Evolutionary conservation across 2,329 filamentous ascomycete species (phyloP), one percentile per base, ranked within the genome.

Genomic region (Fusarium praegraminearum): DNA sequence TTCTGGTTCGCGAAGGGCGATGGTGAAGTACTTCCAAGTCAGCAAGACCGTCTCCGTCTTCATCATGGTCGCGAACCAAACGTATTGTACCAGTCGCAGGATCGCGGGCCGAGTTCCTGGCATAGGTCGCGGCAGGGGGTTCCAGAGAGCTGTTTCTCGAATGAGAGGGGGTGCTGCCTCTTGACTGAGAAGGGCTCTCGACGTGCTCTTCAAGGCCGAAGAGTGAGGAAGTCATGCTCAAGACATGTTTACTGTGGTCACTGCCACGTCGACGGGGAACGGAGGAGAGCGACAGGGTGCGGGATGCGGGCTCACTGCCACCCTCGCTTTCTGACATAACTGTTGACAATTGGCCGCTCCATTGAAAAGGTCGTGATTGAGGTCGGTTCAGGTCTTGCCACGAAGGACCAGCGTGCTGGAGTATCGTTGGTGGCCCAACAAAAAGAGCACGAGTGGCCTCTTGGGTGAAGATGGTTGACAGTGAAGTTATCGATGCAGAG

Each of bases 321-420:
- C 78, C 82, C 67, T 90, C 88, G 74, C 86, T 87, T 75, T 89
- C 88, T 35, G 88, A 90, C 77, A 85, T 81, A 65, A 90, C 88
- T 45, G 88, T 89, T 40, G 89, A 90, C 43, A 90, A 81, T 77
- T 89, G 87, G 45, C 86, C 86, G 77, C 87, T 89, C 87, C 87
- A 90, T 83, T 86, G 86, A 73, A 89, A 87, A 57, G 84, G 82
- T 62, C 82, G 77, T 47, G 65, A 43, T 46, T 69, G 63, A 18
- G 75, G 55, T 30, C 64, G 55, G 16, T 54, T 56, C 28, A 73
- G 63, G 11, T 75, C 62, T 30, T 71, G 66, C 67, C 74, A 75
- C 36, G 64, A 62, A 18, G 74, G 51, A 15, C 71, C 72, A 43
- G 65, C 56, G 41, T 77, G 74, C 28, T 76, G 62, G 22, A 77